Percentiles rank a stretch among this genome's conserved stretches.
These are phyloP conservation scores for Termitomyces bulborhizus DNA, from an alignment of 768 basidiomycete species.

Conservation along the genomic window DNA sequence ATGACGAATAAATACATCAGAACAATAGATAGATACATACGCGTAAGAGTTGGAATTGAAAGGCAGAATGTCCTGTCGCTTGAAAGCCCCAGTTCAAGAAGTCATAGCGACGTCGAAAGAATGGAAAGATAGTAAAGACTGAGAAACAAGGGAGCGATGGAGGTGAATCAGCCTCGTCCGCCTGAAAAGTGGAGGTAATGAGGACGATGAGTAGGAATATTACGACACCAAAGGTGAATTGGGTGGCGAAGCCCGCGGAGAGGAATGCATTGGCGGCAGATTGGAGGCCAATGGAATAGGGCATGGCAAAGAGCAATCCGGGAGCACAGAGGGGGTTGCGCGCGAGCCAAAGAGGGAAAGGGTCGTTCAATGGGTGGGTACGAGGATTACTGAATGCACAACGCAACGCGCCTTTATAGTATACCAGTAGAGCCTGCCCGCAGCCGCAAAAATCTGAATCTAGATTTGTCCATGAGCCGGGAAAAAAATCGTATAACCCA, in stretches of 20 bases:
- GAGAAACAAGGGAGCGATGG: constrained; percentile 51
- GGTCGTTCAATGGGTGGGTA: constrained; percentile 9
- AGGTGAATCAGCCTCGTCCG: constrained; percentile 46
- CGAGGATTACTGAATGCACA: constrained; percentile 21
- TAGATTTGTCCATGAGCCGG: constrained; percentile 13
- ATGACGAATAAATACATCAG: neutral
- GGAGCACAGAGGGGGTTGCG: constrained; percentile 20
- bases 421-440: constrained; percentile 22
- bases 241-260: constrained; percentile 42
- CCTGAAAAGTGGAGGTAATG: constrained; percentile 38
- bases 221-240: constrained; percentile 42
- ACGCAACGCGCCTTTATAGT: constrained; percentile 21
- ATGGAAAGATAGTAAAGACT: constrained; percentile 54
- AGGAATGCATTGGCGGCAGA: constrained; percentile 43
- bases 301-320: constrained; percentile 30
- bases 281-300: constrained; percentile 44
- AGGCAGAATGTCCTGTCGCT: constrained; percentile 57
- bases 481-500: constrained; percentile 8
- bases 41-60: constrained; percentile 62
- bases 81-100: constrained; percentile 71
- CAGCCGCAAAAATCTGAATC: constrained; percentile 22
- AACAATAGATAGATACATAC: constrained; percentile 33
- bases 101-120: constrained; percentile 66
- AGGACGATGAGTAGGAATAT: constrained; percentile 40
- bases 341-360: constrained; percentile 18